phyloP scores from a whole-genome alignment of 495 filamentous ascomycete genomes.

The Tuber umbilicatum region DNA sequence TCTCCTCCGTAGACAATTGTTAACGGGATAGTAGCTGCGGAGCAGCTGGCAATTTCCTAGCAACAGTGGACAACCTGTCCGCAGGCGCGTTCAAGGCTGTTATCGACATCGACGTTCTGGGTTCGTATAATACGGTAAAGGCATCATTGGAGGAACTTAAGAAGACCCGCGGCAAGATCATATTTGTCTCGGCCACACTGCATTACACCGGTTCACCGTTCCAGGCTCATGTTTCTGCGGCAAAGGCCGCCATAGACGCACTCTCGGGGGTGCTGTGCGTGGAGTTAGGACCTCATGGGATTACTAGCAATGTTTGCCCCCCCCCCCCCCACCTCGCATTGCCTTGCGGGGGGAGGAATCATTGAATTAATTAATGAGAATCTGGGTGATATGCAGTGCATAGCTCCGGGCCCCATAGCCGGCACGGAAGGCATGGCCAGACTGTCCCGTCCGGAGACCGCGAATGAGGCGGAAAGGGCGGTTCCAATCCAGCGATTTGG shows the following conservation, averaged over 20 bases:
- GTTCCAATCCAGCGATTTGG: conserved; percentile 70
- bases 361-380: conserved; percentile 50
- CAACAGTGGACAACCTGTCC: conserved; percentile 71
- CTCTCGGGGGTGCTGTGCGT: conserved; percentile 67
- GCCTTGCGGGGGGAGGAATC: conserved; percentile 18
- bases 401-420: conserved; percentile 40
- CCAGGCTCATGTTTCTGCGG: conserved; percentile 78
- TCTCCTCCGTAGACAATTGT: not conserved
- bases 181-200: conserved; percentile 82
- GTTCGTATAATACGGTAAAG: conserved; percentile 91
- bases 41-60: conserved; percentile 93
- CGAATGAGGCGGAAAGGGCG: conserved; percentile 34
- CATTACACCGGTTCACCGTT: conserved; percentile 79
- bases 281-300: conserved; percentile 77
- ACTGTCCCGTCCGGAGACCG: conserved; percentile 45
- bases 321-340: not conserved
- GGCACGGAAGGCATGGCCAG: conserved; percentile 58
- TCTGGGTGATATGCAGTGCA: conserved; percentile 13
- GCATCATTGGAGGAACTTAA: conserved; percentile 74
- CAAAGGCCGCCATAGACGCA: conserved; percentile 86
- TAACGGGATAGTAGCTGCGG: conserved; percentile 58
- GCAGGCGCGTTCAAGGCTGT: conserved; percentile 91
- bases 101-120: conserved; percentile 91
- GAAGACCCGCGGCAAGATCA: conserved; percentile 71
- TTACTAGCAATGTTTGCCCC: conserved; percentile 79